phyloP scores from a whole-genome alignment of 305 asterid species.

The Solanum aculeatissimum region DNA sequence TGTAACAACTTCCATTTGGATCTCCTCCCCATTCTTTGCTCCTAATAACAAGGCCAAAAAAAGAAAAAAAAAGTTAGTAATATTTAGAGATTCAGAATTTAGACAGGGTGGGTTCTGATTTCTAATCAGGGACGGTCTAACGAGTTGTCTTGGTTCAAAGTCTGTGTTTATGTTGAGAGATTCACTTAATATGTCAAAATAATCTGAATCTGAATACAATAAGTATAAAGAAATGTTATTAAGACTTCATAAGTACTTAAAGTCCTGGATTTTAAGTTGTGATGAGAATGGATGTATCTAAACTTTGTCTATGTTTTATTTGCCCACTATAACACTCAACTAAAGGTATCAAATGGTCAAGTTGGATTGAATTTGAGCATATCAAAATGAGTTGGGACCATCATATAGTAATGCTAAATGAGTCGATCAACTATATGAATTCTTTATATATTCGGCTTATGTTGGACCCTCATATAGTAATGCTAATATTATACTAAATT shows the following conservation, averaged over 20 bases:
- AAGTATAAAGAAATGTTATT: neutral
- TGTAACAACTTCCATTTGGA: conserved; percentile 41
- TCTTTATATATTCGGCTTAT: too few species aligned
- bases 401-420: too few species aligned
- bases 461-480: too few species aligned
- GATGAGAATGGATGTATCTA: neutral
- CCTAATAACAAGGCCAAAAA: conserved; percentile 20
- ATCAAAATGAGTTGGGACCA: neutral
- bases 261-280: neutral
- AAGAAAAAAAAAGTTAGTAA: neutral
- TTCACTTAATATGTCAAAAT: neutral
- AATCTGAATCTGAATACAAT: neutral
- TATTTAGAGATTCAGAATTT: neutral
- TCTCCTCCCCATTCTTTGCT: conserved; percentile 56
- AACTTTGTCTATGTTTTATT: neutral
- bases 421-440: too few species aligned
- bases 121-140: neutral
- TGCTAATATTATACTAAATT: too few species aligned
- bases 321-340: neutral
- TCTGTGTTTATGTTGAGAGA: neutral
- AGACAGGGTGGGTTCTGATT: neutral
- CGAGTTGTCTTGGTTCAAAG: neutral
- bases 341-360: neutral
- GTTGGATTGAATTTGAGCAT: neutral
- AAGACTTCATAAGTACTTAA: neutral